Evolutionary conservation across 2,329 filamentous ascomycete genomes (phyloP).

Genomic region (Sporothrix pseudoabietina): DNA sequence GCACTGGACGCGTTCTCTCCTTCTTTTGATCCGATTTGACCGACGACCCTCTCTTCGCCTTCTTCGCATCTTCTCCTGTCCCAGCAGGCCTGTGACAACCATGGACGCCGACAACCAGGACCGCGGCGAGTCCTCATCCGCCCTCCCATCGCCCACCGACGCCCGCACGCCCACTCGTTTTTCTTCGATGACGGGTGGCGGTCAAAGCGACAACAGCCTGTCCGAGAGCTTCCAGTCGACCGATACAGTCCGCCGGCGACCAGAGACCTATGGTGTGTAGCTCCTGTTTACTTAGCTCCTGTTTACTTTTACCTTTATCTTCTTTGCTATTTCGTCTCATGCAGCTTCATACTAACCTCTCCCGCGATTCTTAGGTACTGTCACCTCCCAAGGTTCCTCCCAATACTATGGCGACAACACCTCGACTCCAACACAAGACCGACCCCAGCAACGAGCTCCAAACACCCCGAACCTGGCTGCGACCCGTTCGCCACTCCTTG

Average conservation of each 20-base stretch:
- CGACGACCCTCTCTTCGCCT: not conserved
- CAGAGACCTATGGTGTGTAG: constrained; percentile 60
- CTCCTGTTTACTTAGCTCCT: not conserved
- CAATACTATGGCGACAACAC: constrained; percentile 31
- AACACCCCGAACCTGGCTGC: constrained; percentile 38
- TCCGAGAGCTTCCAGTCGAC: constrained; percentile 61
- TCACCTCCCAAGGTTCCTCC: constrained; percentile 27
- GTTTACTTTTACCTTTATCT: not conserved
- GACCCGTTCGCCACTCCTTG: constrained; percentile 51
- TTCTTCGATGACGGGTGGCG: not conserved
- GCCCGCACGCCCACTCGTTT: constrained; percentile 25
- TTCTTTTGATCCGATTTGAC: constrained; percentile 1
- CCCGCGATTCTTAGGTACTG: constrained; percentile 18
- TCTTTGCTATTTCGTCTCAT: not conserved
- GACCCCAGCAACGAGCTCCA: constrained; percentile 44
- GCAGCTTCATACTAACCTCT: not conserved
- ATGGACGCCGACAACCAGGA: constrained; percentile 26
- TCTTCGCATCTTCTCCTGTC: not conserved
- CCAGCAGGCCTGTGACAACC: not conserved
- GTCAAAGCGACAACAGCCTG: constrained; percentile 43
- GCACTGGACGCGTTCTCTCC: not conserved
- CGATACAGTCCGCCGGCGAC: constrained; percentile 61
- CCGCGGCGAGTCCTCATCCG: constrained; percentile 24
- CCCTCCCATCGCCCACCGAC: constrained; percentile 27
- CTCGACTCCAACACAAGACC: constrained; percentile 42